Base-by-base conservation (phyloP, 164 flowering plant genomes). In the Pachysandra terminalis region DNA sequence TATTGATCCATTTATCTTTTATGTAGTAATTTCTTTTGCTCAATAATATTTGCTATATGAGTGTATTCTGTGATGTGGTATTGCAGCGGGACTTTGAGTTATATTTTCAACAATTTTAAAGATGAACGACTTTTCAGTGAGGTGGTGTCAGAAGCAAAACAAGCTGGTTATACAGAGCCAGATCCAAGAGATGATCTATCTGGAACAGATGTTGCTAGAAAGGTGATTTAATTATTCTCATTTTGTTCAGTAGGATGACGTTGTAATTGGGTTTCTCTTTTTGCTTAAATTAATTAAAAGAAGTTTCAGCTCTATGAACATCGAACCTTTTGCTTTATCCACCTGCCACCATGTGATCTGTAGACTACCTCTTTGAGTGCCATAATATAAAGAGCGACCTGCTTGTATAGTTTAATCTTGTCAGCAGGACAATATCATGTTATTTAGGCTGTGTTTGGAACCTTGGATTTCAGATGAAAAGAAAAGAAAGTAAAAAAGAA, bases 141-240 rank as follows among this genome's bases (percentile, higher is more conserved):
- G 65, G 98, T 90, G 60, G 98, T 96, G 25, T 74, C 85, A 63
- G 98, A 87, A 78, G 99, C 99, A 73, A 96, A 90, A 74, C 78
- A 78, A 68, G 94, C 91, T 56, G 98, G 97, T 72, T 93, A 84
- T 77, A 93, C 98, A 41, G 98, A 96, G 68, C 98, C 99, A 22
- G 99, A 96, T 80, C 99, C 98, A 57, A 88, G 99, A 58, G 99
- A 96, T 83, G 99, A 96, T 84, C 82, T 96, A 21, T 89, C 98
- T 65, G 99, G 99, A 79, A 90, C 90, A 40, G 98, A 96, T 83
- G 98, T 93, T 68, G 91, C 91, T 19, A 80, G 99, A 81, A 96
- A 96, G 95, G 96, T 95, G 76, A 49, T 4, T 52, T 24, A 17
- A 24, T n/a, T n/a, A n/a, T n/a, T 35, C 48, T n/a, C 48, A 12